These are phyloP conservation scores for Coniochaeta prunicola DNA, from an alignment of 2,329 filamentous ascomycete genomes.

Conservation along the genomic window DNA sequence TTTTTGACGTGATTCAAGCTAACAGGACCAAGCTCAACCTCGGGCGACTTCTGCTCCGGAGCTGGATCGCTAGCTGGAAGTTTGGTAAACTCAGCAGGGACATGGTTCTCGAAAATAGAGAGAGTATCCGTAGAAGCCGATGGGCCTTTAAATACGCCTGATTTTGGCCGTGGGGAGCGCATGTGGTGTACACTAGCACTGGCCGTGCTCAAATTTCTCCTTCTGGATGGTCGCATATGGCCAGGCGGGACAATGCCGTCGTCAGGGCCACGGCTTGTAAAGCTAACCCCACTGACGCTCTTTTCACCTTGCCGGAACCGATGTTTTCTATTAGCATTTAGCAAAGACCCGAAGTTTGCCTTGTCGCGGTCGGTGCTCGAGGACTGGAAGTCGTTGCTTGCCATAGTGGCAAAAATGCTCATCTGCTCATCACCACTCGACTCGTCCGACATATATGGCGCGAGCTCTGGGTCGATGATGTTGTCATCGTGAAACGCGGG, in stretches of 20 bases:
- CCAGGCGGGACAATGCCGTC: constrained; percentile 47
- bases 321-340: constrained; percentile 69
- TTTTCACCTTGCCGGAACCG: constrained; percentile 69
- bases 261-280: constrained; percentile 62
- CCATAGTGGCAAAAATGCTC: constrained; percentile 70
- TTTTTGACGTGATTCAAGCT: constrained; percentile 84
- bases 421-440: constrained; percentile 91
- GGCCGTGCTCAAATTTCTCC: constrained; percentile 77
- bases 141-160: constrained; percentile 48
- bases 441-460: constrained; percentile 91
- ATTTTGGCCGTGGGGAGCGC: constrained; percentile 64
- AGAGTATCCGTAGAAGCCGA: constrained; percentile 44
- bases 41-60: constrained; percentile 64
- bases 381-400: constrained; percentile 57
- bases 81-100: constrained; percentile 33
- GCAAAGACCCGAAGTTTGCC: constrained; percentile 61
- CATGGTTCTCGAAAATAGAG: constrained; percentile 31
- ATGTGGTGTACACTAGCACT: constrained; percentile 62
- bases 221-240: constrained; percentile 31
- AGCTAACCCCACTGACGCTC: constrained; percentile 63
- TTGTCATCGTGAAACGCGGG: constrained; percentile 98
- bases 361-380: constrained; percentile 69
- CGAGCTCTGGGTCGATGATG: constrained; percentile 94
- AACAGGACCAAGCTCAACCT: constrained; percentile 78
- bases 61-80: constrained; percentile 77